A percentile compares a stretch with the other conserved stretches of the same genome.
phyloP scores from a whole-genome alignment of 768 basidiomycete species.

The Lenzites betulinus region DNA sequence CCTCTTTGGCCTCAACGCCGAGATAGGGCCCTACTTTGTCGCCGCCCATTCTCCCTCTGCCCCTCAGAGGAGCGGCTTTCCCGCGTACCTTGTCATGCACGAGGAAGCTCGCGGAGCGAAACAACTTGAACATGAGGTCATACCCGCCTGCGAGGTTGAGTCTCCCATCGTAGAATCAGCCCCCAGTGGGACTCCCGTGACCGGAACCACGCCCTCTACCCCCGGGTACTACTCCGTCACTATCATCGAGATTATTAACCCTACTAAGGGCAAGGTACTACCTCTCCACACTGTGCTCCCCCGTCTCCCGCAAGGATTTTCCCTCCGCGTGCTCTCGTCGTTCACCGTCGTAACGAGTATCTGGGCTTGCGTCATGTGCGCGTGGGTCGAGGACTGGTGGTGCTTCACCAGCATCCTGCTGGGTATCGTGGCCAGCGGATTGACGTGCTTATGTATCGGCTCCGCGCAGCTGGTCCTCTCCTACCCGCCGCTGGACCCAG shows the following conservation, averaged over 20 bases:
- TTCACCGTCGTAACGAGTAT: conserved; percentile 10
- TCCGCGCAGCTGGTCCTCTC: conserved; percentile 13
- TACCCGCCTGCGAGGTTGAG: too few species aligned
- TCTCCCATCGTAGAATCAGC: too few species aligned
- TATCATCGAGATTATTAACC: background rate
- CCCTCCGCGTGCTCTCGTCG: background rate
- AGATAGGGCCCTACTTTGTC: conserved; percentile 4
- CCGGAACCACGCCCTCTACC: background rate
- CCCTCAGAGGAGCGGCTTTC: conserved; percentile 10
- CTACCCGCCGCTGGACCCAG: conserved; percentile 12
- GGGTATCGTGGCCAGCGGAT: conserved; percentile 17
- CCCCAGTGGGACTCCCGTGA: too few species aligned
- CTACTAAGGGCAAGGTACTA: background rate
- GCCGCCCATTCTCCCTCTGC: conserved; percentile 13
- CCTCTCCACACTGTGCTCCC: conserved; percentile 3
- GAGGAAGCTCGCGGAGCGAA: background rate
- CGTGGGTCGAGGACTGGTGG: conserved; percentile 16
- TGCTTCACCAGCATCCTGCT: conserved; percentile 18
- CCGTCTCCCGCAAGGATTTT: background rate
- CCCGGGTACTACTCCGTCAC: background rate
- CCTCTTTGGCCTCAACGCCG: background rate
- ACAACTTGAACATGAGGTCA: too few species aligned
- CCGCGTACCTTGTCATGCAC: conserved; percentile 14
- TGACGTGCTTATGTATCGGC: conserved; percentile 17
- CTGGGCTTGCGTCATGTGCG: conserved; percentile 12